Percentiles rank a stretch among this genome's conserved stretches.
These are phyloP conservation scores for Helotiales sp. DNA, from an alignment of 2,329 filamentous ascomycete species.

Conservation along the genomic window DNA sequence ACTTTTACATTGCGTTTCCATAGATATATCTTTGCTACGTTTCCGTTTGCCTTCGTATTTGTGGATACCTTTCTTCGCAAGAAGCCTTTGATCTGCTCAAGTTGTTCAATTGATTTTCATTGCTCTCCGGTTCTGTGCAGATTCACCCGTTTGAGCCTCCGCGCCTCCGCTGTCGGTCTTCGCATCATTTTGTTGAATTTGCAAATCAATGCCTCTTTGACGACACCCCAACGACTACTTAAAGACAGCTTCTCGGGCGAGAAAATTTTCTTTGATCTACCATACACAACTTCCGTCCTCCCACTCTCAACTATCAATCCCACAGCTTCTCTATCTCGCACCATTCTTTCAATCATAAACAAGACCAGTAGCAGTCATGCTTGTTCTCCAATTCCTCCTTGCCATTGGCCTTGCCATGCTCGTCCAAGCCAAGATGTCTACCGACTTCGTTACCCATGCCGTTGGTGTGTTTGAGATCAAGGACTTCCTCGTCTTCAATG, in stretches of 20 bases:
- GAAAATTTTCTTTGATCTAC: not conserved
- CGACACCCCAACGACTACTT: not conserved
- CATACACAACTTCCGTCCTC: not conserved
- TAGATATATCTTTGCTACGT: not conserved
- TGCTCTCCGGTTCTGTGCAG: not conserved
- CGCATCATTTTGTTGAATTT: not conserved
- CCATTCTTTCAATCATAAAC: not conserved
- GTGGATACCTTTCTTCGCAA: slow-evolving; percentile 1
- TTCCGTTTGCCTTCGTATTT: slow-evolving; percentile 4
- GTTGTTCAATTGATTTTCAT: not conserved
- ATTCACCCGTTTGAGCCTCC: not conserved
- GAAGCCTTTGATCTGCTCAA: not conserved
- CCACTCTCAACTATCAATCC: not conserved
- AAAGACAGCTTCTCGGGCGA: not conserved
- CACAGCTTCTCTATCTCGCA: not conserved
- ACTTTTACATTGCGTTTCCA: not conserved
- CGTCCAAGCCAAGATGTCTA: slow-evolving; percentile 11
- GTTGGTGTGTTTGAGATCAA: slow-evolving; percentile 11
- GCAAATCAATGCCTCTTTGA: not conserved
- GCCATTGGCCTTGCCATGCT: slow-evolving; percentile 20
- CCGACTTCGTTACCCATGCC: slow-evolving; percentile 2
- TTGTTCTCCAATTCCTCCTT: slow-evolving; percentile 23
- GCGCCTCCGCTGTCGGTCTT: slow-evolving; percentile 7
- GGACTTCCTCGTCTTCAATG: slow-evolving; percentile 25
- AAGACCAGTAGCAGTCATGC: slow-evolving; percentile 21